Percentiles rank a stretch among this genome's conserved stretches.
Conservation (phyloP, 768 basidiomycete genomes). For the Suillus luteus region DNA sequence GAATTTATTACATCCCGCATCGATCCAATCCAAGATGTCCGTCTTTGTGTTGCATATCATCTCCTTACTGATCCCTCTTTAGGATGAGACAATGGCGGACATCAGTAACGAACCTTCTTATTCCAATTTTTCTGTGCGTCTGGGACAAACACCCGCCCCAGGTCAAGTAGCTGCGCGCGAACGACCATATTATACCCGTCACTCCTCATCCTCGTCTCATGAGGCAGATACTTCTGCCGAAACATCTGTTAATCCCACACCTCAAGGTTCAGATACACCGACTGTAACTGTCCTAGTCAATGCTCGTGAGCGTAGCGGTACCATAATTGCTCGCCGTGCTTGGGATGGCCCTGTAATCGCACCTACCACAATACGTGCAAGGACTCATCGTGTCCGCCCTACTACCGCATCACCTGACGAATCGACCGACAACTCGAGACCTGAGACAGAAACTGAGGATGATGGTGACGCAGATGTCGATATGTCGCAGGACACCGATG, state of each 20-base stretch:
- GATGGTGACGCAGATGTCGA: constrained; percentile 61
- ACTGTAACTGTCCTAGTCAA: constrained; percentile 60
- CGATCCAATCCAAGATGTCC: constrained; percentile 26
- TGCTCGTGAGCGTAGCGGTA: constrained; percentile 73
- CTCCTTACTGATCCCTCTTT: constrained; percentile 7
- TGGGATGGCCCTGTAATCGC: constrained; percentile 49
- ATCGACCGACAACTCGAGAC: constrained; percentile 53
- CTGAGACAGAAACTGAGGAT: constrained; percentile 80
- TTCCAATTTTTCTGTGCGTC: constrained; percentile 26
- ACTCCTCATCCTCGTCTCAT: constrained; percentile 29
- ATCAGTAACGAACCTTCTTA: constrained; percentile 18
- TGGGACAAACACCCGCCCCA: constrained; percentile 24
- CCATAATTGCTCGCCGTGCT: constrained; percentile 64
- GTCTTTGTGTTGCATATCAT: constrained; percentile 3
- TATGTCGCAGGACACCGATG: constrained; percentile 42
- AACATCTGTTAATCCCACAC: constrained; percentile 60
- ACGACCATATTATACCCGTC: constrained; percentile 23
- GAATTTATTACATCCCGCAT: constrained; percentile 13
- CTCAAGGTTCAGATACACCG: constrained; percentile 58
- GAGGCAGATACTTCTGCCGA: constrained; percentile 67
- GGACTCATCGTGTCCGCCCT: constrained; percentile 33
- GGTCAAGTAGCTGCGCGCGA: constrained; percentile 23
- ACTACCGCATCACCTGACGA: constrained; percentile 42
- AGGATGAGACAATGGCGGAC: constrained; percentile 40
- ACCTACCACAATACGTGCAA: constrained; percentile 30